These are phyloP conservation scores for Ambrosia trifida DNA, from an alignment of 129 eudicot genomes.

Conservation along the genomic window DNA sequence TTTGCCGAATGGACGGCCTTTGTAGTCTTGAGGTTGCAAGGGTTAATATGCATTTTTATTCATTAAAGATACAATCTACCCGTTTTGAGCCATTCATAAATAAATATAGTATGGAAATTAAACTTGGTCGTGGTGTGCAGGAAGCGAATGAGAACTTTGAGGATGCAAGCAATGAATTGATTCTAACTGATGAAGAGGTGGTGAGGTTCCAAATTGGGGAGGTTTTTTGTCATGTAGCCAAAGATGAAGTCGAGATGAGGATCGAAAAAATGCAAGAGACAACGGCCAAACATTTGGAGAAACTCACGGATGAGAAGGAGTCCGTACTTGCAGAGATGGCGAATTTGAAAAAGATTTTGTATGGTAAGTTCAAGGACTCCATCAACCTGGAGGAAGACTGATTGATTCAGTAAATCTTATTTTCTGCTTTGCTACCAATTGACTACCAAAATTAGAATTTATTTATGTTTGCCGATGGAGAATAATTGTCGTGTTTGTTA, in stretches of 20 bases:
- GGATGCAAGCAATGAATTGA: conserved; percentile 94
- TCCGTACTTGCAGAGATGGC: conserved; percentile 78
- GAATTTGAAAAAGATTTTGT: conserved; percentile 75
- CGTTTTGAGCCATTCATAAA: too few species aligned
- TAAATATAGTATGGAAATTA: neutral
- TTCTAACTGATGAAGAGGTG: conserved; percentile 84
- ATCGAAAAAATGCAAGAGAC: conserved; percentile 74
- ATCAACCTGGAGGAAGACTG: conserved; percentile 93
- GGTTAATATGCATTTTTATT: neutral
- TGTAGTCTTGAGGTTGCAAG: conserved; percentile 11
- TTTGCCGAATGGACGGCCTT: neutral
- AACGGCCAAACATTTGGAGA: conserved; percentile 65
- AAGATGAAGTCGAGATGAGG: conserved; percentile 85
- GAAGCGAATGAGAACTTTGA: conserved; percentile 81
- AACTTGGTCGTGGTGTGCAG: conserved; percentile 36
- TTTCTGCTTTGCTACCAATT: neutral
- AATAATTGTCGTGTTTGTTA: neutral
- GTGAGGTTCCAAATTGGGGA: conserved; percentile 96
- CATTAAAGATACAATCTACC: neutral
- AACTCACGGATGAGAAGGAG: conserved; percentile 75
- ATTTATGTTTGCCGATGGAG: neutral
- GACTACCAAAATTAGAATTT: neutral
- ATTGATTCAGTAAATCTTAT: neutral
- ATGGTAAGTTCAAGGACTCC: conserved; percentile 90
- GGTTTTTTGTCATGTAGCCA: conserved; percentile 89